A percentile compares a stretch with the other conserved stretches of the same genome.
phyloP scores from a whole-genome alignment of 2,329 filamentous ascomycete genomes.

The Domatiomyces catenatus region DNA sequence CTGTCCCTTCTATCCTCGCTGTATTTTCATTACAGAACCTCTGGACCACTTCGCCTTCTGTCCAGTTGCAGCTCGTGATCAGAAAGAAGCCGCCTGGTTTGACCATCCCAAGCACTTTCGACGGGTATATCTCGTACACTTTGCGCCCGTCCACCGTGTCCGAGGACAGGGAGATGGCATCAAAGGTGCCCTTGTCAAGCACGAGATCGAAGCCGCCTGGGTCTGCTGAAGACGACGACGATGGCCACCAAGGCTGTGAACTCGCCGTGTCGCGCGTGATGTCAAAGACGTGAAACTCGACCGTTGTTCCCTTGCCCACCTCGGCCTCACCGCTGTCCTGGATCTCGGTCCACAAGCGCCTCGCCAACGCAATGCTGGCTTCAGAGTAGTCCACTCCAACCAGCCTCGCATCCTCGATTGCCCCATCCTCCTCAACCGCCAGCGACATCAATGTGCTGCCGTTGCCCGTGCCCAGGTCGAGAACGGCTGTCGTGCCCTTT shows the following conservation, averaged over 20 bases:
- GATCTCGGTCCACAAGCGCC: conserved; percentile 37
- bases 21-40: conserved; percentile 46
- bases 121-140: conserved; percentile 52
- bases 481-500: conserved; percentile 19
- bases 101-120: conserved; percentile 53
- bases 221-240: conserved; percentile 5
- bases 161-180: conserved; percentile 63
- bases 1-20: conserved; percentile 25
- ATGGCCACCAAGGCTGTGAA: conserved; percentile 25
- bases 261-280: conserved; percentile 14
- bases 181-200: conserved; percentile 96
- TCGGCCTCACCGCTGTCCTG: conserved; percentile 24
- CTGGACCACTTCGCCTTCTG: conserved; percentile 61
- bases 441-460: conserved; percentile 80
- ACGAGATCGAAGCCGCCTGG: conserved; percentile 67
- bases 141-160: conserved; percentile 15
- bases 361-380: conserved; percentile 56
- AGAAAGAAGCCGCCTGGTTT: conserved; percentile 57
- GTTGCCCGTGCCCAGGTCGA: conserved; percentile 90
- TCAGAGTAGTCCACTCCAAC: conserved; percentile 80
- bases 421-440: conserved; percentile 37
- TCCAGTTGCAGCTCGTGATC: conserved; percentile 97
- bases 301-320: conserved; percentile 45
- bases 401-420: conserved; percentile 49
- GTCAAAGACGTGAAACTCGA: conserved; percentile 21